A percentile compares a stretch with the other conserved stretches of the same genome.
Conservation (phyloP, 192 early-diverging fungal species). For the Dispira simplex region DNA sequence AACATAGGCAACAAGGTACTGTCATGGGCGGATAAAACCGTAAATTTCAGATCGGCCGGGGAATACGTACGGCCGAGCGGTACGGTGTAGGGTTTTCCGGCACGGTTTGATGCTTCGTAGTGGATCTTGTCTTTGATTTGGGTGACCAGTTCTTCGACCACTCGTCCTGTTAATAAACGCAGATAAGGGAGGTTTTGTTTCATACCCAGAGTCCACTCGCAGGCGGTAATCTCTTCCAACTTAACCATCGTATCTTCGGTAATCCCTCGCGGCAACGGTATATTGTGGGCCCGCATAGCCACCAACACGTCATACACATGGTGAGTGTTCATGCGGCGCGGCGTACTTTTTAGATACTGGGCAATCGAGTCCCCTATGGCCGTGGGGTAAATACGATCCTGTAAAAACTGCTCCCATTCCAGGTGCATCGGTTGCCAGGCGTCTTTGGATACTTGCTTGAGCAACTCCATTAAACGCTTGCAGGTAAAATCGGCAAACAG, state of each 20-base stretch:
- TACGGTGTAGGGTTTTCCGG: not conserved
- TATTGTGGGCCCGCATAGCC: constrained; percentile 18
- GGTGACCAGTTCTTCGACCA: not conserved
- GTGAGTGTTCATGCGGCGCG: constrained; percentile 19
- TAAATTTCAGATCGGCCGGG: not conserved
- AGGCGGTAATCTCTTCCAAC: constrained; percentile 14
- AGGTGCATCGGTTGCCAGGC: not conserved
- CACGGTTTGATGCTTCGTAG: not conserved
- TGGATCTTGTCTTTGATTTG: constrained; percentile 3
- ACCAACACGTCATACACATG: constrained; percentile 22
- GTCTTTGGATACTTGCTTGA: not conserved
- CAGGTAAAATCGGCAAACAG: not conserved
- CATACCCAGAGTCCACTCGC: constrained; percentile 18
- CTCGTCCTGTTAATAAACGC: not conserved
- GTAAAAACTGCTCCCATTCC: constrained; percentile 2
- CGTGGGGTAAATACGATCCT: not conserved
- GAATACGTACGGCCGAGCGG: not conserved
- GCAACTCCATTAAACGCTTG: not conserved
- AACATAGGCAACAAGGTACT: not conserved
- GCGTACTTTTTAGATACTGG: constrained; percentile 10
- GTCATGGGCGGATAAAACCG: constrained; percentile 3
- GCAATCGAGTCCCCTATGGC: constrained; percentile 15
- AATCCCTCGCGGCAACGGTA: constrained; percentile 16
- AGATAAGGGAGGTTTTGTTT: not conserved
- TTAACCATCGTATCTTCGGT: constrained; percentile 12